Conservation (phyloP, 2,329 filamentous ascomycete genomes). For the Cladophialophora carrionii region DNA sequence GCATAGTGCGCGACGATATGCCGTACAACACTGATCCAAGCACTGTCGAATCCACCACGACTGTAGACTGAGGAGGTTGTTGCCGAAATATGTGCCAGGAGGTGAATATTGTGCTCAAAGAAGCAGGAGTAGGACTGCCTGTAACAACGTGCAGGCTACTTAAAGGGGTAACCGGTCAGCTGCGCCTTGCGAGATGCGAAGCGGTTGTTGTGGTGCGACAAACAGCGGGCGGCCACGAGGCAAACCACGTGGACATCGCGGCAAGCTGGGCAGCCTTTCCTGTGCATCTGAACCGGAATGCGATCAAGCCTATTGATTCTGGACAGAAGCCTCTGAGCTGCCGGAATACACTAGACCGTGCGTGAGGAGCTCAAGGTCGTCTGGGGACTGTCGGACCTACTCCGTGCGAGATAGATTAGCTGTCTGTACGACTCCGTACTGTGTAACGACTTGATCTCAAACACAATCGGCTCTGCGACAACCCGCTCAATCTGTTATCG, state of each 20-base stretch:
- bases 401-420: not conserved
- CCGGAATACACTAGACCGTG: not conserved
- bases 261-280: not conserved
- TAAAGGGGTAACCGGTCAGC: not conserved
- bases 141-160: not conserved
- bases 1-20: not conserved
- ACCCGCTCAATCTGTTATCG: not conserved
- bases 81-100: not conserved
- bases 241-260: constrained; percentile 13
- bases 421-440: not conserved
- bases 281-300: not conserved
- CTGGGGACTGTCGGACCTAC: not conserved
- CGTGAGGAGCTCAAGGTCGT: not conserved
- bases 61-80: constrained; percentile 13
- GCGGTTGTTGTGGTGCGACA: not conserved
- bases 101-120: not conserved
- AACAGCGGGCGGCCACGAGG: constrained; percentile 13
- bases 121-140: not conserved
- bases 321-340: not conserved
- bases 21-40: constrained; percentile 20
- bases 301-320: not conserved
- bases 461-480: not conserved
- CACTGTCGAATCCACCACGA: constrained; percentile 15
- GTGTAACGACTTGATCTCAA: no score
- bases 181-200: not conserved